Evolutionary conservation across 148 eudicot species (phyloP).

Genomic region (Vaccinium myrtillus): DNA sequence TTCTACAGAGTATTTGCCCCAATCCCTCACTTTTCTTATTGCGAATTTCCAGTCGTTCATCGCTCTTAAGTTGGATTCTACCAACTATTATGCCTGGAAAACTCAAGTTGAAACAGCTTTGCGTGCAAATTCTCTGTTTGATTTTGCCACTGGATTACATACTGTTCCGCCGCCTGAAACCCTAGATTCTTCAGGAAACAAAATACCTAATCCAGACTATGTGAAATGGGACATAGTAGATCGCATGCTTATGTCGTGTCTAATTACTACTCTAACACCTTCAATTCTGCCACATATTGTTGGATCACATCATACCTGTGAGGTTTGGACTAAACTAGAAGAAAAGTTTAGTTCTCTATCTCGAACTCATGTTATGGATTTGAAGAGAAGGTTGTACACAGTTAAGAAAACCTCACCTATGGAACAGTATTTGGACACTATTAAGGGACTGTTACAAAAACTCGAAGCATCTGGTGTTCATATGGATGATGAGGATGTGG

Average conservation of each 20-base stretch:
- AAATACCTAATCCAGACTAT: not conserved
- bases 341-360: not conserved
- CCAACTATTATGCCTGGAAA: not conserved
- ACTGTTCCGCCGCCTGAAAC: not conserved
- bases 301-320: not conserved
- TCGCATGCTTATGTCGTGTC: not conserved
- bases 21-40: too few species aligned
- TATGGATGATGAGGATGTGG: not conserved
- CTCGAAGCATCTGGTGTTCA: not conserved
- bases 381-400: not conserved
- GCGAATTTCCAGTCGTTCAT: not conserved
- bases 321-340: not conserved
- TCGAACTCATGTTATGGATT: not conserved
- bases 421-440: not conserved
- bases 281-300: not conserved
- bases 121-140: not conserved
- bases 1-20: too few species aligned
- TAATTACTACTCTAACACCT: not conserved
- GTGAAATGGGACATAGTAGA: not conserved
- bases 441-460: too few species aligned
- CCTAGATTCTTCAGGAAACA: not conserved
- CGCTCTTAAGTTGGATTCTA: not conserved
- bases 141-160: not conserved
- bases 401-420: not conserved
- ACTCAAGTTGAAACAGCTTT: not conserved